phyloP scores from a whole-genome alignment of 495 filamentous ascomycete genomes.

The Chaetomium fimeti region DNA sequence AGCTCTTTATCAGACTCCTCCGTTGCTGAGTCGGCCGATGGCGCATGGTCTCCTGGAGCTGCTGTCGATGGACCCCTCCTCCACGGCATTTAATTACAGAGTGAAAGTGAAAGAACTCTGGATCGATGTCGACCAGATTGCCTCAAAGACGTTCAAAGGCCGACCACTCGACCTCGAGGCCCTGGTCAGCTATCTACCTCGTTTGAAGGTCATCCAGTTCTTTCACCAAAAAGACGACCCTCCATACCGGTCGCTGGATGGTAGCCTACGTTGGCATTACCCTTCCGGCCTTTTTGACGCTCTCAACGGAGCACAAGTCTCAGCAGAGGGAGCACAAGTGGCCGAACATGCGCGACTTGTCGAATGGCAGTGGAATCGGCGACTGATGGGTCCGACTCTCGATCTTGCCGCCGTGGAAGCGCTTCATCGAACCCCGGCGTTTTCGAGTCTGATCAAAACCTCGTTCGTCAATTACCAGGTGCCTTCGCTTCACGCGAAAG shows the following conservation, averaged over 20 bases:
- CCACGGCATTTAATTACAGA: slow-evolving; percentile 53
- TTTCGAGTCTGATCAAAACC: slow-evolving; percentile 58
- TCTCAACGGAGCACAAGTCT: slow-evolving; percentile 35
- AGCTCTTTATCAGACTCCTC: slow-evolving; percentile 68
- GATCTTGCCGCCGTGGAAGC: slow-evolving; percentile 43
- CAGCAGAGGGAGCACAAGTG: not conserved
- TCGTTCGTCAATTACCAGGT: slow-evolving; percentile 63
- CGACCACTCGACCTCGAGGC: slow-evolving; percentile 44
- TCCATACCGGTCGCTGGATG: slow-evolving; percentile 52
- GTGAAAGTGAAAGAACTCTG: slow-evolving; percentile 68
- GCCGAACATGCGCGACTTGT: slow-evolving; percentile 45
- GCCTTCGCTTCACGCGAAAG: slow-evolving; percentile 36
- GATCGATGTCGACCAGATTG: slow-evolving; percentile 56
- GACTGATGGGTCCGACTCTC: slow-evolving; percentile 54
- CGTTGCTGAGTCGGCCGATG: slow-evolving; percentile 51
- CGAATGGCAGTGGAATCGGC: slow-evolving; percentile 77
- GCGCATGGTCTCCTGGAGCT: slow-evolving; percentile 41
- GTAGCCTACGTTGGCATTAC: slow-evolving; percentile 61
- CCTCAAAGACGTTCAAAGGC: slow-evolving; percentile 33
- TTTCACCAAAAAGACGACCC: slow-evolving; percentile 54
- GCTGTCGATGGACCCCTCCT: slow-evolving; percentile 41
- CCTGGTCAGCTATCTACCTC: slow-evolving; percentile 47
- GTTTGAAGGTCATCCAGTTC: slow-evolving; percentile 55
- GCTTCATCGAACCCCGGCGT: slow-evolving; percentile 62
- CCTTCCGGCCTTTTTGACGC: slow-evolving; percentile 58